Conservation (phyloP, 2,329 filamentous ascomycete genomes). For the Exutisphaerella laricina region DNA sequence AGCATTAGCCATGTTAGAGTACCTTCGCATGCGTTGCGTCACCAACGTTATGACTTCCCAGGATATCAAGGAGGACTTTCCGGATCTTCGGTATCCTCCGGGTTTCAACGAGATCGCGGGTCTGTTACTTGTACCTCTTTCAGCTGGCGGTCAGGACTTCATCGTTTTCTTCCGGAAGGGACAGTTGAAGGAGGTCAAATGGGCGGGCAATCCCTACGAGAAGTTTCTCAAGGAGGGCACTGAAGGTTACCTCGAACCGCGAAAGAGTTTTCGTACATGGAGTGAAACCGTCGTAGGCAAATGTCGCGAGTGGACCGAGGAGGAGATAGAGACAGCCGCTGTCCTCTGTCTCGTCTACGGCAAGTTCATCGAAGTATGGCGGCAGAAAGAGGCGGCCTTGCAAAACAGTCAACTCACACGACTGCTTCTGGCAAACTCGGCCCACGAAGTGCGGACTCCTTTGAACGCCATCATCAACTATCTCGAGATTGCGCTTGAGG, state of each 20-base stretch:
- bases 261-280: conserved; percentile 75
- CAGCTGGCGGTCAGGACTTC: conserved; percentile 70
- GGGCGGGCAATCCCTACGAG: conserved; percentile 82
- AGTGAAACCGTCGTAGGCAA: conserved; percentile 74
- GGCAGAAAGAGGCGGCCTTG: conserved; percentile 78
- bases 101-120: conserved; percentile 76
- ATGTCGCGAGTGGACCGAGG: conserved; percentile 81
- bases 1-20: conserved; percentile 76
- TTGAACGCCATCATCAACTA: conserved; percentile 94
- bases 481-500: conserved; percentile 83
- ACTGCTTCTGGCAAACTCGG: conserved; percentile 77
- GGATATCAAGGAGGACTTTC: conserved; percentile 70
- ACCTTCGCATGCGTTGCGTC: conserved; percentile 68
- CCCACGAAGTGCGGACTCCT: conserved; percentile 85
- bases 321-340: conserved; percentile 82
- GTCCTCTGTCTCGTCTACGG: conserved; percentile 84
- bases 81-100: conserved; percentile 71
- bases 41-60: conserved; percentile 72
- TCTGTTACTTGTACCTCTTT: conserved; percentile 74
- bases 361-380: conserved; percentile 87
- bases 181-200: conserved; percentile 70
- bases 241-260: conserved; percentile 67
- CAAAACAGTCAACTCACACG: conserved; percentile 76
- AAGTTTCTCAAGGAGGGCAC: conserved; percentile 69
- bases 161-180: conserved; percentile 85